A percentile compares a stretch with the other conserved stretches of the same genome.
phyloP scores from a whole-genome alignment of 306 rosid species.

The Prunus salicina region DNA sequence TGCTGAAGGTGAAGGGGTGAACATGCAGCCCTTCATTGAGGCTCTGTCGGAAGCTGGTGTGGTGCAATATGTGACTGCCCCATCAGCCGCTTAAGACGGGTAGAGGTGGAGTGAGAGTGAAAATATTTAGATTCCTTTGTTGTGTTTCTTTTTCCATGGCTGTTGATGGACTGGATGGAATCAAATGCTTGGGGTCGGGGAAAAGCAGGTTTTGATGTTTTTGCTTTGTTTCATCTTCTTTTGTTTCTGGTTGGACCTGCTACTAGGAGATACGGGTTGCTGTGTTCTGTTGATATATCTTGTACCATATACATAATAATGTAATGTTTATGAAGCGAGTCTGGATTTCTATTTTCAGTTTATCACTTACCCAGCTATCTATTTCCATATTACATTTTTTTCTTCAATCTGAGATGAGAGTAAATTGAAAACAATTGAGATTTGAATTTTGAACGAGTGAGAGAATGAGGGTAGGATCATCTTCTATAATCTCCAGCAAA shows the following conservation, averaged over 20 bases:
- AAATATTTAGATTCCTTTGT: neutral
- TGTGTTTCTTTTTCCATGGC: neutral
- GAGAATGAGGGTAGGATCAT: neutral
- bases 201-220: neutral
- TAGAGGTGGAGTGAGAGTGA: neutral
- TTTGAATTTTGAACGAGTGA: neutral
- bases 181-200: neutral
- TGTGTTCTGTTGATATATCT: neutral
- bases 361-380: no score
- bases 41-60: constrained; percentile 49
- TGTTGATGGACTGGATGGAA: neutral
- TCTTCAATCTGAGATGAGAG: neutral
- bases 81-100: constrained; percentile 59
- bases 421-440: neutral
- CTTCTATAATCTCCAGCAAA: neutral
- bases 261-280: neutral
- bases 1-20: constrained; percentile 15
- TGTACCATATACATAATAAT: neutral
- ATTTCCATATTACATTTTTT: no score
- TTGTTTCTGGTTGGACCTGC: neutral
- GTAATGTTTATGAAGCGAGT: neutral
- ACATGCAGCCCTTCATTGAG: constrained; percentile 38
- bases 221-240: neutral
- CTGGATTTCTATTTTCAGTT: no score
- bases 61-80: constrained; percentile 52